Percentiles rank a stretch among this genome's conserved stretches.
Evolutionary conservation across 1,139 yeast genomes (phyloP).

Genomic region (Wickerhamomyces sp.): DNA sequence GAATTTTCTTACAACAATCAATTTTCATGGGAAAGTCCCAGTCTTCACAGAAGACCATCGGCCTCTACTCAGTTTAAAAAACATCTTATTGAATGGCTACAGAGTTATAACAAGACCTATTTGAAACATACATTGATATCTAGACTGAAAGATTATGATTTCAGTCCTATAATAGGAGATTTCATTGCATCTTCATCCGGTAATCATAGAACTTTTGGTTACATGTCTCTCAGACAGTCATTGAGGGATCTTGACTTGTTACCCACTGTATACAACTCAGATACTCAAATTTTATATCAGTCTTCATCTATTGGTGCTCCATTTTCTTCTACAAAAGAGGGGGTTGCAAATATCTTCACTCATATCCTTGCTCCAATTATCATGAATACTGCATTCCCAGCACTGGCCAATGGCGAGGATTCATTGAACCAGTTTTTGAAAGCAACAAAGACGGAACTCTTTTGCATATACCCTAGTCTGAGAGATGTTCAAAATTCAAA

Average conservation of each 20-base stretch:
- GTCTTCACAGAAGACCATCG: constrained; percentile 20
- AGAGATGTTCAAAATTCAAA: constrained; percentile 41
- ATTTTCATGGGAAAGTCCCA: constrained; percentile 60
- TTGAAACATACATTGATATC: constrained; percentile 28
- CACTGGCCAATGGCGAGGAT: constrained; percentile 31
- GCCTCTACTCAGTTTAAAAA: constrained; percentile 28
- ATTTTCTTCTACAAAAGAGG: constrained; percentile 25
- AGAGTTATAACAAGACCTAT: constrained; percentile 32
- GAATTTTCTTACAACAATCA: constrained; percentile 59
- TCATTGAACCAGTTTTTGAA: constrained; percentile 26
- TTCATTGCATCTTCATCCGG: constrained; percentile 59
- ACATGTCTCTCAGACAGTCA: constrained; percentile 42
- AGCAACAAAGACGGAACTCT: constrained; percentile 35
- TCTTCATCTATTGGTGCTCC: constrained; percentile 60
- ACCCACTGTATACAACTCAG: constrained; percentile 15
- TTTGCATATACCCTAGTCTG: constrained; percentile 43
- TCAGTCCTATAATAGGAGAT: constrained; percentile 42
- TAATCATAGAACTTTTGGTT: constrained; percentile 37
- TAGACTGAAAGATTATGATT: constrained; percentile 34
- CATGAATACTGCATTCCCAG: constrained; percentile 22
- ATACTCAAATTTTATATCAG: constrained; percentile 44
- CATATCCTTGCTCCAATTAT: constrained; percentile 48
- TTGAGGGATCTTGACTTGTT: constrained; percentile 33
- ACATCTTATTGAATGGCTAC: constrained; percentile 40
- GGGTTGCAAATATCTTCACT: constrained; percentile 45